These are phyloP conservation scores for Malassezia globosa DNA, from an alignment of 1,284 basidiomycete species.

Conservation along the genomic window DNA sequence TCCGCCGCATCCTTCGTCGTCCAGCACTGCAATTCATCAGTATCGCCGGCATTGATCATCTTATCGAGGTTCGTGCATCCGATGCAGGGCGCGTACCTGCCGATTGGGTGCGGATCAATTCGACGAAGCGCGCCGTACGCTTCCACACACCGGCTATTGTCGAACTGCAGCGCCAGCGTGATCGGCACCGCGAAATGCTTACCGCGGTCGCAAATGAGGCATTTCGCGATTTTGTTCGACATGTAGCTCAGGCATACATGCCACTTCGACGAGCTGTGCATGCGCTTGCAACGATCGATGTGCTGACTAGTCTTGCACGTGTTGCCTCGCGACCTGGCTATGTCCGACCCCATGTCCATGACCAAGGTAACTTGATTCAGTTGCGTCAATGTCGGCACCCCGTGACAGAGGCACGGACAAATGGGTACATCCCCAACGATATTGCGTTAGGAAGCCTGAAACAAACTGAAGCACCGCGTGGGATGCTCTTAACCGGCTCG, in stretches of 20 bases:
- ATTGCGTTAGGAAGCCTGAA: slow-evolving; percentile 19
- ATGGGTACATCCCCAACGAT: slow-evolving; percentile 35
- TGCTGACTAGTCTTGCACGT: slow-evolving; percentile 23
- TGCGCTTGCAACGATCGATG: slow-evolving; percentile 31
- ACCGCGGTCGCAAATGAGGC: slow-evolving; percentile 50
- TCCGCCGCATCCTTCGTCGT: slow-evolving; percentile 60
- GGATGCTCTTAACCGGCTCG: slow-evolving; percentile 39
- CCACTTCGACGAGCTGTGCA: slow-evolving; percentile 26
- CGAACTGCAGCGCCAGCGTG: slow-evolving; percentile 60
- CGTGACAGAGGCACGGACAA: slow-evolving; percentile 27
- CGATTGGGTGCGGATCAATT: slow-evolving; percentile 67
- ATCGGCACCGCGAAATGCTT: slow-evolving; percentile 66
- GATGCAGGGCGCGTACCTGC: slow-evolving; percentile 65
- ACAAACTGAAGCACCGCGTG: neutral
- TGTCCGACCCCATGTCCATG: slow-evolving; percentile 17
- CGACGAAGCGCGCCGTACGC: slow-evolving; percentile 63
- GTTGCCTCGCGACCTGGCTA: slow-evolving; percentile 28
- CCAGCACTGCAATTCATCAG: slow-evolving; percentile 66
- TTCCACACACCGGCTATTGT: slow-evolving; percentile 69
- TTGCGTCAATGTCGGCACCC: slow-evolving; percentile 35
- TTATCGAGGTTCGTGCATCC: slow-evolving; percentile 55
- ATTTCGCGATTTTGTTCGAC: slow-evolving; percentile 22
- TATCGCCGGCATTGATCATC: slow-evolving; percentile 50
- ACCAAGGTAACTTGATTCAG: neutral
- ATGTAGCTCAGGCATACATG: slow-evolving; percentile 22